phyloP scores from a whole-genome alignment of 306 rosid species.

The Echinosophora koreensis region DNA sequence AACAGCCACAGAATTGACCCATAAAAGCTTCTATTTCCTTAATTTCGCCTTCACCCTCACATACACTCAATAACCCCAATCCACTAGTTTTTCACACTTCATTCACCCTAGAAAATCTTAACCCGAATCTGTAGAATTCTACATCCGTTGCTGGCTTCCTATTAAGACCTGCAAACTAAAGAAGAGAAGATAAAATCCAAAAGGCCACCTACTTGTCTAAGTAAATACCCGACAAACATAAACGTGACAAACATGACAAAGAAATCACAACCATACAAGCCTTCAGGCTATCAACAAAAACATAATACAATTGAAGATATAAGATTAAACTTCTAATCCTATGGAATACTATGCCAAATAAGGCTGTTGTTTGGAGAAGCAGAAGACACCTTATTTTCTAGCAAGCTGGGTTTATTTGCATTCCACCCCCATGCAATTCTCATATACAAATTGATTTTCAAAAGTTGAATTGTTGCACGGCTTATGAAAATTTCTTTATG shows the following conservation, averaged over 20 bases:
- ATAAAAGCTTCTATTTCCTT: not conserved
- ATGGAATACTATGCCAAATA: not conserved
- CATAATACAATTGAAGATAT: conserved; percentile 22
- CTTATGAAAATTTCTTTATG: not conserved
- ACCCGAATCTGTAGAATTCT: conserved; percentile 9
- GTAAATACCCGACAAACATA: not conserved
- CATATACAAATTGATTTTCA: not conserved
- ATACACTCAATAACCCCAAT: not conserved
- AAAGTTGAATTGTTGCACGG: not conserved
- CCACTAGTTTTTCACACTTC: conserved; percentile 6
- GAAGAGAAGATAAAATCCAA: not conserved
- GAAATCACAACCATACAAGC: not conserved
- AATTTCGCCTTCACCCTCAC: not conserved
- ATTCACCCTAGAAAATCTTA: not conserved
- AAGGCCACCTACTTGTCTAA: conserved; percentile 2
- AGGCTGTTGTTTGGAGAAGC: not conserved
- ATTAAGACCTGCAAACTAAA: not conserved
- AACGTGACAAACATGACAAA: not conserved
- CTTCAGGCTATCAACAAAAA: conserved; percentile 17
- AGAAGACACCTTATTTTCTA: not conserved
- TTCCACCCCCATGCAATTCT: not conserved
- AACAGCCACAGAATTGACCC: too few species aligned
- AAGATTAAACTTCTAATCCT: not conserved
- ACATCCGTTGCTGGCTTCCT: not conserved
- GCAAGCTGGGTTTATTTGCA: not conserved